Evolutionary conservation across 345 rosid species (phyloP), one percentile per base, ranked within the genome.

Genomic region (Odontarrhena argentea): DNA sequence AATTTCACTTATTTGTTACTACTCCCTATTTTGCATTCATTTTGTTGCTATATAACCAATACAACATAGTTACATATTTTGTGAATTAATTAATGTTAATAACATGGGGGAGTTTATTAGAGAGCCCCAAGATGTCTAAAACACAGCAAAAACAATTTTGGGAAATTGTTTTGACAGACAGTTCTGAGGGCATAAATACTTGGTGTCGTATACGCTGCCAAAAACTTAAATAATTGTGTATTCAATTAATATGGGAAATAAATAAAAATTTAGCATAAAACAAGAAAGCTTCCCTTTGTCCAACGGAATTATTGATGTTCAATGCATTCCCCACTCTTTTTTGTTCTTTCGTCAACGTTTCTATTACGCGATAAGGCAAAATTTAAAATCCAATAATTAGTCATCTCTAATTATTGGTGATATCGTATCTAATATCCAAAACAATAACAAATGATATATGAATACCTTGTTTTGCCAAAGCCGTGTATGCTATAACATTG

Each of bases 241-340:
- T 12, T 42, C 2, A 57, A 37, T 11, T 67, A 38, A 38, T 44
- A 60, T 38, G 14, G 26, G 14, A 58, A 32, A 48, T 68, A 37
- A 3, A 13, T 18, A 47, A 10, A 67, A 7, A 18, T 10, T 43
- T 7, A 32, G 63, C 51, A 49, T 13, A 41, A 61, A 55, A 68
- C 57, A 60, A 74, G 42, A 74, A 68, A 47, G 58, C 77, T 74
- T 74, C 42, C 69, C 69, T 62, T 47, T 48, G 64, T 67, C 74
- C 69, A 62, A 68, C 60, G 73, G 53, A 67, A 61, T 48, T 60
- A 68, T 74, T 67, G 59, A 60, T 62, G 69, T 68, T 61, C 69
- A 48, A 28, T 67, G 59, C 46, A 60, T 54, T 61, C 12, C 52
- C 8, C 65, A 41, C 52, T 15, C 26, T 13, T 48, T 30, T 50